phyloP scores from a whole-genome alignment of 352 stramenopile species.

The Pythium aristosporum region DNA sequence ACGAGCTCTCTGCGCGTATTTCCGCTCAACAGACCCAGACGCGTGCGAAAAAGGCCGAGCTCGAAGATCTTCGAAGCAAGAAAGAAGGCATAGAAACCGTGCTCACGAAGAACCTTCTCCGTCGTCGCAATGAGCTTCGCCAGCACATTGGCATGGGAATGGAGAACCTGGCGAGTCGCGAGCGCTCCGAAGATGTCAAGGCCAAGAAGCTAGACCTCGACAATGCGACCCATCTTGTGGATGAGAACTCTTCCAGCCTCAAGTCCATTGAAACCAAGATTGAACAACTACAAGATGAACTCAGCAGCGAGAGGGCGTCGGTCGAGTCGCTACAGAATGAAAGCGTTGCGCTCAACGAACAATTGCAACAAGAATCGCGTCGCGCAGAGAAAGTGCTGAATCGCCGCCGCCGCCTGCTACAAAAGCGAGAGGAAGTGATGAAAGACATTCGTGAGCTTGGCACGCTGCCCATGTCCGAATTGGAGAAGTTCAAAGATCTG shows the following conservation, averaged over 20 bases:
- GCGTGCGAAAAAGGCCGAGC: slow-evolving; percentile 64
- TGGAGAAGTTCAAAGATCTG: slow-evolving; percentile 90
- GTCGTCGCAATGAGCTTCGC: slow-evolving; percentile 70
- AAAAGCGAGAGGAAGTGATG: slow-evolving; percentile 93
- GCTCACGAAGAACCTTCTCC: slow-evolving; percentile 92
- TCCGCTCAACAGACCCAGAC: slow-evolving; percentile 86
- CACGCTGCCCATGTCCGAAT: slow-evolving; percentile 92
- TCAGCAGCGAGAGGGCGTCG: slow-evolving; percentile 40
- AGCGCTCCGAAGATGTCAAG: slow-evolving; percentile 78
- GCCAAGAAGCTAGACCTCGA: slow-evolving; percentile 89
- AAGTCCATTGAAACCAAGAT: slow-evolving; percentile 70
- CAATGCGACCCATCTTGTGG: slow-evolving; percentile 69
- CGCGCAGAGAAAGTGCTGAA: slow-evolving; percentile 84
- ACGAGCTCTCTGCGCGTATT: slow-evolving; percentile 65
- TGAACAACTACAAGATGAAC: slow-evolving; percentile 46
- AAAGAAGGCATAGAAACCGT: slow-evolving; percentile 89
- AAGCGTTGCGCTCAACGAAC: slow-evolving; percentile 64
- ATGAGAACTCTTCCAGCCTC: slow-evolving; percentile 59
- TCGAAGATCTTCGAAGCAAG: slow-evolving; percentile 89
- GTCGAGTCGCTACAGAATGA: slow-evolving; percentile 58
- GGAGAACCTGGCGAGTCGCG: slow-evolving; percentile 53
- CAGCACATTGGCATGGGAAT: slow-evolving; percentile 60
- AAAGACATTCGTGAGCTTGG: slow-evolving; percentile 97
- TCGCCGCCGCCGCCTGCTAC: slow-evolving; percentile 72
- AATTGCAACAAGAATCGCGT: slow-evolving; percentile 82